A percentile compares a stretch with the other conserved stretches of the same genome.
phyloP scores from a whole-genome alignment of 2,329 filamentous ascomycete genomes.

The Myotisia sp. region DNA sequence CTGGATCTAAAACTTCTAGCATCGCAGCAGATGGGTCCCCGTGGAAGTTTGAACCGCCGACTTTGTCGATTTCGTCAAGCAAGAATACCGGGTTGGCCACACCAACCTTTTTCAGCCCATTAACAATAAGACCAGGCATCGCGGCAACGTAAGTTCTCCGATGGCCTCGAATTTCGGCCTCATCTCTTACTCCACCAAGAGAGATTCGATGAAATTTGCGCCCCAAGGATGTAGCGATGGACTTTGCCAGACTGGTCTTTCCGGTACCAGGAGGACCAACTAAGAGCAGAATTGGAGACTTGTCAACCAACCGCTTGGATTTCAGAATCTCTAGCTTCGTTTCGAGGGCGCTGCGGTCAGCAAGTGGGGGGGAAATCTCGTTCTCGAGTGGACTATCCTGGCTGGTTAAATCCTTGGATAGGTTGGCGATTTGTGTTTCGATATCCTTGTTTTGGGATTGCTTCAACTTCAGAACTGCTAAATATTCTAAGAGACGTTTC shows the following conservation, averaged over 20 bases:
- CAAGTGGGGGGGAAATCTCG: slow-evolving; percentile 36
- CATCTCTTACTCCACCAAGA: slow-evolving; percentile 84
- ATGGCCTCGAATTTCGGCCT: slow-evolving; percentile 92
- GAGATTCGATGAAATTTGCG: slow-evolving; percentile 96
- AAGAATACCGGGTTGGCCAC: slow-evolving; percentile 91
- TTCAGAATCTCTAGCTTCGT: slow-evolving; percentile 62
- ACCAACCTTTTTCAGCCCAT: slow-evolving; percentile 85
- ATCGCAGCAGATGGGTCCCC: slow-evolving; percentile 94
- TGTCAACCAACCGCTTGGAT: slow-evolving; percentile 77
- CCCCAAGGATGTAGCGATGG: slow-evolving; percentile 78
- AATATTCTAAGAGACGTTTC: slow-evolving; percentile 85
- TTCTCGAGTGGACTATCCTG: slow-evolving; percentile 45
- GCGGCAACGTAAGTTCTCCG: slow-evolving; percentile 91
- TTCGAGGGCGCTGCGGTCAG: slow-evolving; percentile 32
- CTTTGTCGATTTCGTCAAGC: slow-evolving; percentile 95
- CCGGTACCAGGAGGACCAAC: slow-evolving; percentile 88
- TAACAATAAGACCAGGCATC: slow-evolving; percentile 94
- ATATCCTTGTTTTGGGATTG: slow-evolving; percentile 75
- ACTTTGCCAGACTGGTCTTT: slow-evolving; percentile 90
- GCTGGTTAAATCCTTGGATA: slow-evolving; percentile 35
- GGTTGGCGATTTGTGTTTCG: slow-evolving; percentile 54
- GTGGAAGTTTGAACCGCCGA: slow-evolving; percentile 79
- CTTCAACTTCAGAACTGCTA: slow-evolving; percentile 91
- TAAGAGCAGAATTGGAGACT: slow-evolving; percentile 86
- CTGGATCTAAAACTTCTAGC: slow-evolving; percentile 92